phyloP scores from a whole-genome alignment of 2,329 filamentous ascomycete genomes.

The Trichoderma simmonsii region DNA sequence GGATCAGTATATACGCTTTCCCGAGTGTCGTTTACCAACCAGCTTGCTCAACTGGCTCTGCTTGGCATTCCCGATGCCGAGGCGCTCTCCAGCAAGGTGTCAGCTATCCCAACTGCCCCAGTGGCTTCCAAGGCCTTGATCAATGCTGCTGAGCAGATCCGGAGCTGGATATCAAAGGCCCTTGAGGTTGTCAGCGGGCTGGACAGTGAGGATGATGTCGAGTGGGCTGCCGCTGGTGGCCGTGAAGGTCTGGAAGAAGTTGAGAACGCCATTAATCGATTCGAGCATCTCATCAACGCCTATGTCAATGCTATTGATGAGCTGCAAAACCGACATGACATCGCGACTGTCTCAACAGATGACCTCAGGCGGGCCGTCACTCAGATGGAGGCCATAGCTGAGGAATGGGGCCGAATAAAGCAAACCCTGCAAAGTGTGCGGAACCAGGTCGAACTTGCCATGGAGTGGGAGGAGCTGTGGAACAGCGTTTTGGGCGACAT shows the following conservation, averaged over 20 bases:
- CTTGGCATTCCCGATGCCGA: slow-evolving; percentile 84
- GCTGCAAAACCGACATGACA: slow-evolving; percentile 75
- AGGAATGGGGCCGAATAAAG: slow-evolving; percentile 81
- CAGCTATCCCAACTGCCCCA: slow-evolving; percentile 78
- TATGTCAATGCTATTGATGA: slow-evolving; percentile 94
- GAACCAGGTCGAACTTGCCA: slow-evolving; percentile 88
- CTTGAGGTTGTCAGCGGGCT: slow-evolving; percentile 83
- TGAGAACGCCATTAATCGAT: slow-evolving; percentile 72
- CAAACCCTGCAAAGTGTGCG: slow-evolving; percentile 75
- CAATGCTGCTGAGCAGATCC: slow-evolving; percentile 86
- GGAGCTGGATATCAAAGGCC: slow-evolving; percentile 90
- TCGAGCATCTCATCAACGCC: slow-evolving; percentile 85
- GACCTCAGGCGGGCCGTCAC: slow-evolving; percentile 73
- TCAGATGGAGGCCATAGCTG: slow-evolving; percentile 85
- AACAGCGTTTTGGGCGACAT: slow-evolving; percentile 91
- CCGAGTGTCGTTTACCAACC: slow-evolving; percentile 86
- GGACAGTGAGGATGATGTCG: slow-evolving; percentile 93
- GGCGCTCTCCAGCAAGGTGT: slow-evolving; percentile 77
- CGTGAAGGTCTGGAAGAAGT: slow-evolving; percentile 73
- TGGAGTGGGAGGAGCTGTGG: slow-evolving; percentile 99
- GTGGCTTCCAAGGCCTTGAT: slow-evolving; percentile 80
- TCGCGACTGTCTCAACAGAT: slow-evolving; percentile 64
- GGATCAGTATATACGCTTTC: slow-evolving; percentile 94
- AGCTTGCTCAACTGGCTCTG: slow-evolving; percentile 87
- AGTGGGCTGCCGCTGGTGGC: slow-evolving; percentile 90